Conservation (phyloP, 306 rosid genomes). For the Begonia fuchsioides region DNA sequence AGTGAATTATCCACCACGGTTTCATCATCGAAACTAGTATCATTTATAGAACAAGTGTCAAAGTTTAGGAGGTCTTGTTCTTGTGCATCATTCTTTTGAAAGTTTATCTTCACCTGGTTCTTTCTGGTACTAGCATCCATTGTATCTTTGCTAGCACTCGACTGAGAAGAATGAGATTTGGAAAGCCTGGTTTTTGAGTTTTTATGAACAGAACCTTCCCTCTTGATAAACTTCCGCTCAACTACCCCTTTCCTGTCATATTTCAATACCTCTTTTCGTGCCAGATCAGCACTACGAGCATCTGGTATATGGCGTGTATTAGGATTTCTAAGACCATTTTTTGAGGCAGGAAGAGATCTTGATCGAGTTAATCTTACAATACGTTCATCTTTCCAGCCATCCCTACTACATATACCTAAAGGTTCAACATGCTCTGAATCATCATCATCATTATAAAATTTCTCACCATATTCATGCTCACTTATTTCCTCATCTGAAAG, state of each 20-base stretch:
- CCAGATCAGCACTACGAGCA: conserved; percentile 28
- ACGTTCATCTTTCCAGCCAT: conserved; percentile 79
- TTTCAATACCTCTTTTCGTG: conserved; percentile 29
- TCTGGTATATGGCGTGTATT: conserved; percentile 24
- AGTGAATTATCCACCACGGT: conserved; percentile 4
- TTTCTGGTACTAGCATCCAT: conserved; percentile 19
- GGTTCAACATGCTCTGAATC: conserved; percentile 45
- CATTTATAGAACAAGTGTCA: conserved; percentile 15
- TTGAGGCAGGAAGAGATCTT: conserved; percentile 70
- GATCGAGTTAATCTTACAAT: conserved; percentile 46
- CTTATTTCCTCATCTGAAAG: conserved; percentile 17
- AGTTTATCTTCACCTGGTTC: conserved; percentile 14
- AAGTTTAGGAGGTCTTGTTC: conserved; percentile 18
- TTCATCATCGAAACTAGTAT: conserved; percentile 17
- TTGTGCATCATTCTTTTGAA: conserved; percentile 14
- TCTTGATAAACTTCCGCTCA: conserved; percentile 22
- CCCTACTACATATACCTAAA: conserved; percentile 84
- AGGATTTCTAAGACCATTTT: conserved; percentile 48
- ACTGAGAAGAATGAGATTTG: conserved; percentile 33
- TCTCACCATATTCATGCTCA: conserved; percentile 22
- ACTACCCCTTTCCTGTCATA: conserved; percentile 29
- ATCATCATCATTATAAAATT: conserved; percentile 25
- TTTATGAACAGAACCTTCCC: conserved; percentile 19
- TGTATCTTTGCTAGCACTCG: conserved; percentile 25
- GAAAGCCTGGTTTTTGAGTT: conserved; percentile 33